phyloP scores from a whole-genome alignment of 352 stramenopile genomes.

The Thalassiosira exigua region DNA sequence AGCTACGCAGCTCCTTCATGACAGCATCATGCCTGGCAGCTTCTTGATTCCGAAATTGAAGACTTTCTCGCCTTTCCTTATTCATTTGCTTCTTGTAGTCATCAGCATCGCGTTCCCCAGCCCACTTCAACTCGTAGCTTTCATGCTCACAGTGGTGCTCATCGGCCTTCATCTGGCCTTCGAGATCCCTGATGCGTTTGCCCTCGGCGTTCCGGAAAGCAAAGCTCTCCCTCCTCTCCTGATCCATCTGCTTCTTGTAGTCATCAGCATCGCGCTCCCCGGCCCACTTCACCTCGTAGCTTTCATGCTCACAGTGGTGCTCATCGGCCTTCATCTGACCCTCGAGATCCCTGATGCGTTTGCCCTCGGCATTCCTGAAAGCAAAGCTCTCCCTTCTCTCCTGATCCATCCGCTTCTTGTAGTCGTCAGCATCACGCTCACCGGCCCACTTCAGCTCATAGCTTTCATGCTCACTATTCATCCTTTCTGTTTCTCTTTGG shows the following conservation, averaged over 20 bases:
- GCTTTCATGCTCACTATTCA: slow-evolving; percentile 55
- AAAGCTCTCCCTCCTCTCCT: slow-evolving; percentile 35
- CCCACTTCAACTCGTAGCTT: too few relatives aligned
- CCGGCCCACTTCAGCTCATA: slow-evolving; percentile 69
- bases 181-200: too few relatives aligned
- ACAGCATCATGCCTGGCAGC: too few relatives aligned
- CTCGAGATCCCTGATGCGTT: slow-evolving; percentile 36
- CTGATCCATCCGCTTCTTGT: slow-evolving; percentile 63
- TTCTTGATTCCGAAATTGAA: too few relatives aligned
- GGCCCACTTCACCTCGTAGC: slow-evolving; percentile 46
- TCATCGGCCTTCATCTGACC: slow-evolving; percentile 42
- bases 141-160: too few relatives aligned
- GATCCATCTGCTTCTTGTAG: slow-evolving; percentile 45
- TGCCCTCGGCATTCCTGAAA: slow-evolving; percentile 57
- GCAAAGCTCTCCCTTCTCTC: slow-evolving; percentile 65
- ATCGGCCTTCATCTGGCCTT: too few relatives aligned
- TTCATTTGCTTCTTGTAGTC: too few relatives aligned
- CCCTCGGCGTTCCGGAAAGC: too few relatives aligned
- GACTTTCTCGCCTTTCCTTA: too few relatives aligned
- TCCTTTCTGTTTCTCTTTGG: slow-evolving; percentile 53
- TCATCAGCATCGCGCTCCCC: slow-evolving; percentile 48
- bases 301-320: slow-evolving; percentile 29
- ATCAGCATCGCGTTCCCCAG: too few relatives aligned
- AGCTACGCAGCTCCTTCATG: too few relatives aligned
- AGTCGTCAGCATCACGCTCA: slow-evolving; percentile 71